Percentiles rank a stretch among this genome's conserved stretches.
These are phyloP conservation scores for Globisporangium perplexum DNA, from an alignment of 352 stramenopile species.

Conservation along the genomic window DNA sequence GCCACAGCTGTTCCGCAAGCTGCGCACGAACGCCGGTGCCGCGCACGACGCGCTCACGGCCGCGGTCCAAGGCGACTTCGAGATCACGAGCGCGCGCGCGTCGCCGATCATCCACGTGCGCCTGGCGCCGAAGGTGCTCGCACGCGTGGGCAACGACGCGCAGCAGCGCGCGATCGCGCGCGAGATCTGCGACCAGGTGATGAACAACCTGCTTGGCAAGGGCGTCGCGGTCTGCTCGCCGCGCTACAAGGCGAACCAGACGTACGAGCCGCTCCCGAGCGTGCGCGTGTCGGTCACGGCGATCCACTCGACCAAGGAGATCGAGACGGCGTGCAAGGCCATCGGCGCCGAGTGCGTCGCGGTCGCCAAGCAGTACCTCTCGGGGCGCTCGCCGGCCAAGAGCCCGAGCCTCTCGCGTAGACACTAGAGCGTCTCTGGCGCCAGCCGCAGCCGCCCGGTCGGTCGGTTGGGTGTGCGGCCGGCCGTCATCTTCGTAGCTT, in stretches of 20 bases:
- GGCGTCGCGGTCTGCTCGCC: conserved; percentile 70
- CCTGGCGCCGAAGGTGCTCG: conserved; percentile 36
- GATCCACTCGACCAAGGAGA: conserved; percentile 52
- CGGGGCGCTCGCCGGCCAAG: conserved; percentile 17
- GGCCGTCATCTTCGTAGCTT: background rate
- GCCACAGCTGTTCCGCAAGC: conserved; percentile 59
- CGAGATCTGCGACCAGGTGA: conserved; percentile 58
- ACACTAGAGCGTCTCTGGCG: conserved; percentile 24
- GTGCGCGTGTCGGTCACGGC: conserved; percentile 73
- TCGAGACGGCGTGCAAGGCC: conserved; percentile 46
- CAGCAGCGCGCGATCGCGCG: conserved; percentile 44
- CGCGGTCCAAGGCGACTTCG: conserved; percentile 30
- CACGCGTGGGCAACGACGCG: conserved; percentile 29
- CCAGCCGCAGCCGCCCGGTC: too few species aligned
- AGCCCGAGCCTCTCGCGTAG: conserved; percentile 28
- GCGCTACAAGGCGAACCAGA: conserved; percentile 64
- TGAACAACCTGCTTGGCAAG: conserved; percentile 52
- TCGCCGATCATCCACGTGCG: conserved; percentile 76
- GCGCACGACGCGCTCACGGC: conserved; percentile 47
- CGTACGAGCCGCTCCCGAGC: conserved; percentile 55
- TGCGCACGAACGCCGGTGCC: conserved; percentile 58
- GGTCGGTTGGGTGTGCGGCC: too few species aligned
- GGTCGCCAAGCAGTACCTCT: conserved; percentile 39
- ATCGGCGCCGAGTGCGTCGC: conserved; percentile 54
- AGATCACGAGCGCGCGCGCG: conserved; percentile 46